These are phyloP conservation scores for Batrachochytrium dendrobatidis DNA, from an alignment of 371 early-diverging fungal genomes.

Conservation along the genomic window DNA sequence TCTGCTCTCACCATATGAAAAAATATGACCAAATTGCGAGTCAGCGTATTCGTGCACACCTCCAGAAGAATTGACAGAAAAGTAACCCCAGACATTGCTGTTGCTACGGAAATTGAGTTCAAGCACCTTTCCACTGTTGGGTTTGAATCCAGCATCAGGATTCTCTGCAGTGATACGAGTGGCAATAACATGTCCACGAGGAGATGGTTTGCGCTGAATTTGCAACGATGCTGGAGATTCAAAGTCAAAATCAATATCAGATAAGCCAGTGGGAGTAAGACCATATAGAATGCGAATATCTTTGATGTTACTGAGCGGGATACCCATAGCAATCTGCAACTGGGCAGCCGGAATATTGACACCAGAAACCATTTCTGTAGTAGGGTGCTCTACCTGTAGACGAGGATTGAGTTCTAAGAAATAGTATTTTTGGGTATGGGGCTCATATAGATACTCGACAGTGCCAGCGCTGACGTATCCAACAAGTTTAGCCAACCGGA, in stretches of 20 bases:
- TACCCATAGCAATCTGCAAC: constrained; percentile 96
- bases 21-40: constrained; percentile 99
- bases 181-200: constrained; percentile 97
- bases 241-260: constrained; percentile 93
- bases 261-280: constrained; percentile 65
- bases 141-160: constrained; percentile 97
- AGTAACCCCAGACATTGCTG: constrained; percentile 97
- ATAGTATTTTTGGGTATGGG: constrained; percentile 78
- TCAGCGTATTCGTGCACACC: constrained; percentile 98
- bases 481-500: constrained; percentile 84
- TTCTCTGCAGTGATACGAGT: constrained; percentile 99
- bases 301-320: constrained; percentile 86
- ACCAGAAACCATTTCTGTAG: constrained; percentile 97
- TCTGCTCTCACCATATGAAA: constrained; percentile 93
- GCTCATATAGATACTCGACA: constrained; percentile 95
- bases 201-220: constrained; percentile 83
- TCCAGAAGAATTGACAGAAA: constrained; percentile 89
- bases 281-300: constrained; percentile 95
- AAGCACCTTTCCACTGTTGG: constrained; percentile 89
- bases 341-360: constrained; percentile 97
- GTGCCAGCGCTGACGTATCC: constrained; percentile 93
- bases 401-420: constrained; percentile 98
- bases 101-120: constrained; percentile 92
- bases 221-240: constrained; percentile 60
- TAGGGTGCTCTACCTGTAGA: constrained; percentile 99